Evolutionary conservation across 169 alveolate genomes (phyloP), one percentile per base, ranked within the genome.

Genomic region (Eimeria maxima): DNA sequence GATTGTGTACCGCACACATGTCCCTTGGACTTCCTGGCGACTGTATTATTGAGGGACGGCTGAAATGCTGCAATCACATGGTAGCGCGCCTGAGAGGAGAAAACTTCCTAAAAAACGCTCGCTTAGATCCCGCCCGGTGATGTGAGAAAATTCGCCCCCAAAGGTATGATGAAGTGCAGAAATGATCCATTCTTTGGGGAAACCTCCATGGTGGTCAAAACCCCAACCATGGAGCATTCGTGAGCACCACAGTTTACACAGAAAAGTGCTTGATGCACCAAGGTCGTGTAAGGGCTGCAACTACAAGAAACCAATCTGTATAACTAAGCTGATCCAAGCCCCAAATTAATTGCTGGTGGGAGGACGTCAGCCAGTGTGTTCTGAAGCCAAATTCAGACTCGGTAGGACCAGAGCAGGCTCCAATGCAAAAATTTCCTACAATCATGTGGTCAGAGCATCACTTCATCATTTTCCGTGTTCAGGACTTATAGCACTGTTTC

Each of bases 81-180:
- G 18, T 50, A 33, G 80, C 80, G 80, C 80, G 50, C 80, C n/a
- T 69, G 80, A 22, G 45, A 69, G 80, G 80, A 13, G 4, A n/a
- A 27, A 45, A 47, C 80, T 69, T 33, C 50, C 50, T 5, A 69
- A 69, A 29, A 29, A 29, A 0, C 80, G 50, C 22, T 6, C 50
- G 80, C 50, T 33, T 47, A 69, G 29, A 29, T 3, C 50, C 10
- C 33, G 80, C 50, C 50, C n/a, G 27, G 29, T 69, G 80, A 33
- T 69, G 80, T 69, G 50, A 33, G 50, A 69, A 69, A 13, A 4
- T 29, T 33, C n/a, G 45, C 80, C n/a, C 47, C 42, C 50, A 69
- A 27, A 14, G 80, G 5, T 33, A 45, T 69, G 80, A 2, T 29
- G 80, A 10, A 33, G 50, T 3, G n/a, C 29, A 69, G 50, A 33